Conservation (phyloP, 2,329 filamentous ascomycete genomes). For the Stagonosporopsis chrysanthemi region DNA sequence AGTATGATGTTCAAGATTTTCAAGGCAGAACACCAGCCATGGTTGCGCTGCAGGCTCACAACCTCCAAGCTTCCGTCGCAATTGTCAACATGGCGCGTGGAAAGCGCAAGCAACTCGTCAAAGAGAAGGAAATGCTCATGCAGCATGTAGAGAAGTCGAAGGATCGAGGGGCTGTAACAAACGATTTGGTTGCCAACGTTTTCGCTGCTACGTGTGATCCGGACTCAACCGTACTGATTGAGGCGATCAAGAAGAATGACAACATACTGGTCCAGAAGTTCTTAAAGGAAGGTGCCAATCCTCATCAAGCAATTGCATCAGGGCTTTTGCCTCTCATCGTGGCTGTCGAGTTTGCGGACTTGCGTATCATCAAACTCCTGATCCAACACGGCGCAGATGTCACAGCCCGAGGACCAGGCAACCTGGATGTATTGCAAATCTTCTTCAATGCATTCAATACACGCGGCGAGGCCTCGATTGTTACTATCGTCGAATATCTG, state of each 20-base stretch:
- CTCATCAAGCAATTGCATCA: slow-evolving; percentile 33
- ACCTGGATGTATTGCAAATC: slow-evolving; percentile 37
- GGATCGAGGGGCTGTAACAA: slow-evolving; percentile 37
- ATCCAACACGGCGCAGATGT: slow-evolving; percentile 41
- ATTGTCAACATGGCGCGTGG: slow-evolving; percentile 43
- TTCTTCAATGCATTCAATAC: slow-evolving; percentile 12
- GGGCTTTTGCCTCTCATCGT: slow-evolving; percentile 40
- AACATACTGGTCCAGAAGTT: slow-evolving; percentile 39
- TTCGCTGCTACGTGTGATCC: slow-evolving; percentile 44
- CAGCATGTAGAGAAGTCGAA: slow-evolving; percentile 39
- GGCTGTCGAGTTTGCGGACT: slow-evolving; percentile 36
- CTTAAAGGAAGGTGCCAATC: slow-evolving; percentile 40
- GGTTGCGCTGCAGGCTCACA: slow-evolving; percentile 35
- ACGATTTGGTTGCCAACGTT: slow-evolving; percentile 44
- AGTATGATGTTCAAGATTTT: slow-evolving; percentile 31
- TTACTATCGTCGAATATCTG: slow-evolving; percentile 32
- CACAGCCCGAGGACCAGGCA: slow-evolving; percentile 30
- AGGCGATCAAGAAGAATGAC: slow-evolving; percentile 43
- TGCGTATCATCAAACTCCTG: slow-evolving; percentile 36
- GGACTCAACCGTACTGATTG: slow-evolving; percentile 43
- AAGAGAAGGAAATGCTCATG: slow-evolving; percentile 45
- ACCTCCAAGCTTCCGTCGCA: slow-evolving; percentile 41
- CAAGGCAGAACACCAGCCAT: slow-evolving; percentile 38
- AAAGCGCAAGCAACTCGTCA: slow-evolving; percentile 33
- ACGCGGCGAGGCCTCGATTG: neutral